Conservation (phyloP, 2,329 filamentous ascomycete genomes). For the Ceratocystis cacaofunesta region DNA sequence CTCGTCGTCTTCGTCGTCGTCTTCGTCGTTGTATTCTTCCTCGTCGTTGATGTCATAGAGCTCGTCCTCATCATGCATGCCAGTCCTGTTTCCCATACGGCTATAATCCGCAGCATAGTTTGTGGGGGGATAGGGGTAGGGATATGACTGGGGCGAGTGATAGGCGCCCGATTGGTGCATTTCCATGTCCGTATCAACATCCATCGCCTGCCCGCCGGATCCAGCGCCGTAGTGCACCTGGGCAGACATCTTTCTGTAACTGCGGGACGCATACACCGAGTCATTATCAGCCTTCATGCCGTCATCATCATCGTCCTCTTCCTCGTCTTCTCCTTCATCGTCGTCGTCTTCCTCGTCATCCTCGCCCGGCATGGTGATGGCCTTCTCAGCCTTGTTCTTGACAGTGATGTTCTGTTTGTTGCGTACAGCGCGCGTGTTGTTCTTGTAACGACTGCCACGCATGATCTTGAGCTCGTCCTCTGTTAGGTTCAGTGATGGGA, state of each 20-base stretch:
- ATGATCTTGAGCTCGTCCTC: constrained; percentile 26
- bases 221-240: background rate
- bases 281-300: constrained; percentile 8
- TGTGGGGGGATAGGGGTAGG: background rate
- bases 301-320: constrained; percentile 19
- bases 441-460: constrained; percentile 23
- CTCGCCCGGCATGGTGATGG: constrained; percentile 12
- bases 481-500: constrained; percentile 28
- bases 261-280: background rate
- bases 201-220: background rate
- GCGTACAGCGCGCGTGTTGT: constrained; percentile 19
- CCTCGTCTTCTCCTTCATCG: constrained; percentile 14
- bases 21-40: constrained; percentile 22
- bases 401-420: constrained; percentile 19
- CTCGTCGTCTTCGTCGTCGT: constrained; percentile 20
- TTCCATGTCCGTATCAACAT: background rate
- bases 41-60: constrained; percentile 20
- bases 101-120: background rate
- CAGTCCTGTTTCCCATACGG: too few species aligned
- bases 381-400: constrained; percentile 17
- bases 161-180: background rate
- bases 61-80: background rate
- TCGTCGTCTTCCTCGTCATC: constrained; percentile 13
- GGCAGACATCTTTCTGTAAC: background rate
- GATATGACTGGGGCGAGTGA: background rate